Conservation (phyloP, 495 filamentous ascomycete species). For the Lasiosphaeris hirsuta region DNA sequence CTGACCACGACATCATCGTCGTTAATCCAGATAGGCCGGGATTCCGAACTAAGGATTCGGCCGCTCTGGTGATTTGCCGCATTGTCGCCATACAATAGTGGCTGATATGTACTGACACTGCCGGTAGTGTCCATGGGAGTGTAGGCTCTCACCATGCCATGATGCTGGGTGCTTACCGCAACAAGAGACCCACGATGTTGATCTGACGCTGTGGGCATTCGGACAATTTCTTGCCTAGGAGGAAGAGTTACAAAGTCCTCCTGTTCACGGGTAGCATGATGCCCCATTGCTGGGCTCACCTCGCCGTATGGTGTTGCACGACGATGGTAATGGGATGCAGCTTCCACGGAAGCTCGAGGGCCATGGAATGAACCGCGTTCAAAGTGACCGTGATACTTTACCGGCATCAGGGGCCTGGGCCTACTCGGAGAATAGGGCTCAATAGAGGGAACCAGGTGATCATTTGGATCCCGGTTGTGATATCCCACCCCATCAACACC, state of each 20-base stretch:
- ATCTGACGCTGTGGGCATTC: neutral
- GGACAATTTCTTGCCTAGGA: slow-evolving; percentile 14
- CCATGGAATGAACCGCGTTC: neutral
- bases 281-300: neutral
- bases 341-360: neutral
- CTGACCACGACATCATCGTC: slow-evolving; percentile 22
- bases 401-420: slow-evolving; percentile 8
- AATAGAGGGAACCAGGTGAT: slow-evolving; percentile 41
- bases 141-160: neutral
- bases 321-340: neutral
- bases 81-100: slow-evolving; percentile 12
- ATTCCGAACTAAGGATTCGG: slow-evolving; percentile 14
- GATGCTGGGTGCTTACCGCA: slow-evolving; percentile 8
- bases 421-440: slow-evolving; percentile 33
- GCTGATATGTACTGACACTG: neutral
- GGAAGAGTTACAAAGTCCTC: slow-evolving; percentile 28
- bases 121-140: neutral
- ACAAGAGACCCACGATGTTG: slow-evolving; percentile 1
- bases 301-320: neutral
- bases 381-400: slow-evolving; percentile 1
- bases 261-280: slow-evolving; percentile 1
- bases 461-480: slow-evolving; percentile 31
- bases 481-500: slow-evolving; percentile 17
- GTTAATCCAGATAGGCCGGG: slow-evolving; percentile 22
- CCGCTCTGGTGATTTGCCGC: neutral